Base-by-base conservation (phyloP, 768 basidiomycete species). In the Agrocybe pediades region DNA sequence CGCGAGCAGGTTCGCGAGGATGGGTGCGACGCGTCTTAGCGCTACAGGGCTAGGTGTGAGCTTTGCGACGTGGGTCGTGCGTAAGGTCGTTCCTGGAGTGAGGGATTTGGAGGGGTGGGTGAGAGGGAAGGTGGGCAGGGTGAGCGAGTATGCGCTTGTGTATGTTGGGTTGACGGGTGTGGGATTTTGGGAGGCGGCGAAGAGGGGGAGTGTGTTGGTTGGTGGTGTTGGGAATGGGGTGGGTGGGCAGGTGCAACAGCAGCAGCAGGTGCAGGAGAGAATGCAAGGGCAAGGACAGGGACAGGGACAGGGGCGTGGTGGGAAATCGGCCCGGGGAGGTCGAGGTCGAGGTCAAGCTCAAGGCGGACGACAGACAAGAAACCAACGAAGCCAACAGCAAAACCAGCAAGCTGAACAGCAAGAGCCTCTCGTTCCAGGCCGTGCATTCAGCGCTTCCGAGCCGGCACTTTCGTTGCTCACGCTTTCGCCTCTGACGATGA, bases 161-260 rank as follows among this genome's bases (percentile, higher is more conserved):
- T 92, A 92, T 66, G 78, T 83, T 7, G 90, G 91, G 0, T 70
- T 93, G 54, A 90, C 88, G 0, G 90, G 91, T 0, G 86, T 86
- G 53, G 73, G 81, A 2, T 92, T 89, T 65, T 81, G 83, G 75
- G 70, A 71, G 15, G 77, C 77, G 43, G 82, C 84, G 8, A 69
- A 76, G 50, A 66, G 81, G 25, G 81, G 80, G 0, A 75, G 73
- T 50, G 79, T 73, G 1, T 65, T 88, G 51, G 75, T 75, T 9
- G 60, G 51, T 24, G 68, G 65, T 9, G 62, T 67, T 16, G 72
- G 71, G 41, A 62, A 61, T 16, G 33, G 57, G 29, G 41, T 55
- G 29, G 54, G 51, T 45, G 41, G 46, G 49, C 49, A 55, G 40
- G 27, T 66, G 70, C 40, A 62, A 62, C 16, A 60, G 67, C 27